A percentile compares a stretch with the other conserved stretches of the same genome.
phyloP scores from a whole-genome alignment of 2,329 filamentous ascomycete species.

The Albophoma yamanashiensis region DNA sequence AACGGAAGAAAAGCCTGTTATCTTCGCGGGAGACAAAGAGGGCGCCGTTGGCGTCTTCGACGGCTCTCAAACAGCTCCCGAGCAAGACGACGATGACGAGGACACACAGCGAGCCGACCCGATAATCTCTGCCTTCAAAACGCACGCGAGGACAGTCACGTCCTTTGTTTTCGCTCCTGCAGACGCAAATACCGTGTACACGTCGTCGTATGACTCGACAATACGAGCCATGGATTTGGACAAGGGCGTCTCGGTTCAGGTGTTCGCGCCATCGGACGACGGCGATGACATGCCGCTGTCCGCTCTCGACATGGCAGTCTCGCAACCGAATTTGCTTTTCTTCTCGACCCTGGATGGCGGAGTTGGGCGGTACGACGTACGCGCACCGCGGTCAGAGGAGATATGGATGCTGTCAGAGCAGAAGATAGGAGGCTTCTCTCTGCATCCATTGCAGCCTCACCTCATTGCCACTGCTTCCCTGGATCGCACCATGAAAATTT shows the following conservation, averaged over 20 bases:
- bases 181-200: conserved; percentile 67
- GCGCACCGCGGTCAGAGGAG: conserved; percentile 46
- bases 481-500: conserved; percentile 81
- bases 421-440: conserved; percentile 89
- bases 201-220: conserved; percentile 85
- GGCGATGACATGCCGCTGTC: conserved; percentile 71
- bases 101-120: conserved; percentile 57
- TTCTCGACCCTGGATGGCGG: conserved; percentile 80
- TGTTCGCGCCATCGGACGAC: conserved; percentile 64
- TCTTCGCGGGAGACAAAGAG: conserved; percentile 92
- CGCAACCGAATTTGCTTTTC: conserved; percentile 63
- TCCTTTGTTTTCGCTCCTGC: conserved; percentile 68
- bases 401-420: conserved; percentile 74
- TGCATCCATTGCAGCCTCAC: conserved; percentile 72
- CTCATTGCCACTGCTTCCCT: conserved; percentile 82
- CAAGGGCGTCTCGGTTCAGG: conserved; percentile 67
- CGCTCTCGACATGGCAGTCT: conserved; percentile 65
- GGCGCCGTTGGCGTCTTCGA: conserved; percentile 88
- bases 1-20: conserved; percentile 69
- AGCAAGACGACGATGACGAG: conserved; percentile 56
- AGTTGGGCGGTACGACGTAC: conserved; percentile 72
- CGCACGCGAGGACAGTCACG: conserved; percentile 80
- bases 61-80: conserved; percentile 58
- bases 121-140: conserved; percentile 80
- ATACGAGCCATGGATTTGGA: conserved; percentile 78